A percentile compares a stretch with the other conserved stretches of the same genome.
Conservation (phyloP, 164 flowering plant genomes). For the Stephania yunnanensis region DNA sequence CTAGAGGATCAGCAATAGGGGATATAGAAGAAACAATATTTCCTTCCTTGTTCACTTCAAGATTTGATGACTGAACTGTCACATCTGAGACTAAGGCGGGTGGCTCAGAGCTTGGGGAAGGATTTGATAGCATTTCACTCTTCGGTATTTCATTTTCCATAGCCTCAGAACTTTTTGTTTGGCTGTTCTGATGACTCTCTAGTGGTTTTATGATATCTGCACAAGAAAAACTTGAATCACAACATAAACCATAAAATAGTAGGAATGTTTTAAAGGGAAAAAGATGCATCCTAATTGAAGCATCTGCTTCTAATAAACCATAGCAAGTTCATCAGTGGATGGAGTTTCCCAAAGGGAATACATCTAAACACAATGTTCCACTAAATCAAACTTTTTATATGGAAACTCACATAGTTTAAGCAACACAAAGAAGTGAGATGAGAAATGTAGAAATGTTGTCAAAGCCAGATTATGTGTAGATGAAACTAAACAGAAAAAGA, state of each 20-base stretch:
- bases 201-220: slow-evolving; percentile 17
- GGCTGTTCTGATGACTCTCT: slow-evolving; percentile 4
- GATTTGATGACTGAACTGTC: slow-evolving; percentile 11
- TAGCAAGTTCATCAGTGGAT: not conserved
- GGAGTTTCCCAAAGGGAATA: not conserved
- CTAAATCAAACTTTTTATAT: not conserved
- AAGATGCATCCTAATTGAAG: not conserved
- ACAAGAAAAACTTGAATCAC: slow-evolving; percentile 2
- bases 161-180: slow-evolving; percentile 18
- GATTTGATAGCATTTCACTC: not conserved
- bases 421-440: not conserved
- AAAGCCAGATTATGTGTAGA: not conserved
- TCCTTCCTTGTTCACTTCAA: not conserved
- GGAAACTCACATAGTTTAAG: not conserved
- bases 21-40: not conserved
- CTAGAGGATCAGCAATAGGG: slow-evolving; percentile 3
- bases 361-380: not conserved
- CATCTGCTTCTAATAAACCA: not conserved
- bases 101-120: slow-evolving; percentile 8
- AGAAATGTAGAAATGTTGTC: not conserved
- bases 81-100: slow-evolving; percentile 11
- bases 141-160: slow-evolving; percentile 2
- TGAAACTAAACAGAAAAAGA: not conserved
- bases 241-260: not conserved
- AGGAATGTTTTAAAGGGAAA: not conserved